These are phyloP conservation scores for Fusarium ambrosium DNA, from an alignment of 2,329 filamentous ascomycete genomes.

Conservation along the genomic window DNA sequence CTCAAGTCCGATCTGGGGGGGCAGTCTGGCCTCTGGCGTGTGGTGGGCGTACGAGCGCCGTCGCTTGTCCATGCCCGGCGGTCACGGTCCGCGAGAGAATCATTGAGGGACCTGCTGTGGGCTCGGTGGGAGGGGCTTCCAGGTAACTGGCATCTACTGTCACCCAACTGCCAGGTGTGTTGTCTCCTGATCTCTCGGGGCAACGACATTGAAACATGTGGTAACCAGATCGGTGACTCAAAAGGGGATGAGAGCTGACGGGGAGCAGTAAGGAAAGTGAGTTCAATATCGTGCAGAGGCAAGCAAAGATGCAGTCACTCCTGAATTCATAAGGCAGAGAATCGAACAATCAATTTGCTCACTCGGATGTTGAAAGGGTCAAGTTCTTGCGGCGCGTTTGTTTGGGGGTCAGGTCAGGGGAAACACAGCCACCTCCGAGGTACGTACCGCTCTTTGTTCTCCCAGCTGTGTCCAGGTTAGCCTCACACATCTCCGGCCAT, in stretches of 20 bases:
- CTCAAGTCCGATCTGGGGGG: neutral
- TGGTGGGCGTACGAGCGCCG: neutral
- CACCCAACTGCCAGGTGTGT: neutral
- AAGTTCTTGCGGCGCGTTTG: neutral
- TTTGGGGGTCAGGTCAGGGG: neutral
- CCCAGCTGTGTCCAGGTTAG: neutral
- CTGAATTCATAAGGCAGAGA: neutral
- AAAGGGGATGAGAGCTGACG: neutral
- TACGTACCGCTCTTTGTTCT: neutral
- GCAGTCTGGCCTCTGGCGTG: neutral
- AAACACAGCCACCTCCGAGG: neutral
- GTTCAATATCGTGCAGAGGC: neutral
- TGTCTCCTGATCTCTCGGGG: neutral
- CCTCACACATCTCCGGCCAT: neutral
- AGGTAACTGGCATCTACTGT: neutral
- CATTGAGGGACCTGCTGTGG: neutral
- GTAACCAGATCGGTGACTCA: neutral
- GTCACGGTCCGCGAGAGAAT: neutral
- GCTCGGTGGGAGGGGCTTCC: neutral
- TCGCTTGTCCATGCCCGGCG: neutral
- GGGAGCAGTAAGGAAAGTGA: neutral
- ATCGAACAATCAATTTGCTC: neutral
- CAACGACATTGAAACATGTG: neutral
- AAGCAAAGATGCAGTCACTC: neutral
- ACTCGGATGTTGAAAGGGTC: neutral